Base-by-base conservation (phyloP, 768 basidiomycete species). In the Mycena pura region DNA sequence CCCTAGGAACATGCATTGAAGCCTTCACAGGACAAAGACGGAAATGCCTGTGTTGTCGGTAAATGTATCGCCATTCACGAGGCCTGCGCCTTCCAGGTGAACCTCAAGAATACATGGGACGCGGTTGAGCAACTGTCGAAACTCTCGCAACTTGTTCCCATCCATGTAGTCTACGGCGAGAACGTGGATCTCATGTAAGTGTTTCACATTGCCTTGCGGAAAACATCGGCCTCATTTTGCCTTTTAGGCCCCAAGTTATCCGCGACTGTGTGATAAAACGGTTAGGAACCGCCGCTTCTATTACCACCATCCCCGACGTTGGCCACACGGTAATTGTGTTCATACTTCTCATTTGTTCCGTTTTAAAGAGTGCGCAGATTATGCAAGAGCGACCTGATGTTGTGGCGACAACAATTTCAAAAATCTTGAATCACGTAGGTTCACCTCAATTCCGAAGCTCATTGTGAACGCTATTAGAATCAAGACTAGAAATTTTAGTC, bases 121-220 rank as follows among this genome's bases (percentile, higher is more conserved):
- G 54, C 54, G 2, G 54, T 21, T 1, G 31, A 38, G 5, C 54
- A 56, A 25, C 6, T 56, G 19, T 22, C 54, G 3, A 46, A 46
- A 5, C 43, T 56, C 15, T 56, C 31, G 17, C 11, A 11, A 8
- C 3, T 27, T 22, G 34, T 46, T 36, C 54, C 54, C n/a, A 56
- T 56, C 6, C 54, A 56, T 15, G 54, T 38, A 3, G n/a, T 56
- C 24, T 46, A 36, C 24, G 54, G 41, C 43, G 54, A 56, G 54
- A 45, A 2, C 3, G 34, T 46, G 34, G 54, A 56, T 38, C 31
- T 44, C 5, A 56, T 56, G 54, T 46, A 25, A 45, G 43, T 21
- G 19, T 5, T 54, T 54, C 25, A 27, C 5, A 2, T 44, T 24
- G n/a, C n/a, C 11, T 6, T 5, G 17, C 5, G 15, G 4, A n/a